Evolutionary conservation across 768 basidiomycete species (phyloP).

Genomic region (Boletus coccyginus): DNA sequence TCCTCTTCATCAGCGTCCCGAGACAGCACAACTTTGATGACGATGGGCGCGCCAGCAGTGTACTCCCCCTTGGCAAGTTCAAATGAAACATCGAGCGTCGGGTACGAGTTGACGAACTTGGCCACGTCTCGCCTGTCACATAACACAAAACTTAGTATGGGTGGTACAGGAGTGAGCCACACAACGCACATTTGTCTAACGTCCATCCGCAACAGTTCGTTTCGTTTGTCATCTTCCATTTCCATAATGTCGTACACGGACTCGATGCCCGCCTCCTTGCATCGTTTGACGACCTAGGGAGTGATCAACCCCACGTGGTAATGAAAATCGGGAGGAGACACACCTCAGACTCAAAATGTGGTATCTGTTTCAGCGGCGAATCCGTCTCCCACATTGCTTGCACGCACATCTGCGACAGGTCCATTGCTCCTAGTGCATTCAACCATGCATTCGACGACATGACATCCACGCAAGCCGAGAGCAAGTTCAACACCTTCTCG

Average conservation of each 20-base stretch:
- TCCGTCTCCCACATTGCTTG: constrained; percentile 98
- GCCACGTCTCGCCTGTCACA: constrained; percentile 83
- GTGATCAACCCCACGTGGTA: not conserved
- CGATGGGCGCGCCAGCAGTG: constrained; percentile 81
- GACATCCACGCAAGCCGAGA: constrained; percentile 95
- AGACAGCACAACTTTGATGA: constrained; percentile 73
- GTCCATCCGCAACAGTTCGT: constrained; percentile 79
- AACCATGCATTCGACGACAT: constrained; percentile 98
- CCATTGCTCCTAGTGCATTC: constrained; percentile 95
- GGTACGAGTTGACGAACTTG: constrained; percentile 93
- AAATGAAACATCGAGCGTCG: constrained; percentile 88
- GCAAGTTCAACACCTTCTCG: constrained; percentile 84
- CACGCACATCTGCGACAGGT: constrained; percentile 97
- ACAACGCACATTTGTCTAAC: constrained; percentile 75
- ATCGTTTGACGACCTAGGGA: constrained; percentile 72
- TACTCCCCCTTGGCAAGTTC: constrained; percentile 87
- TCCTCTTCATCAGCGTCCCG: constrained; percentile 80
- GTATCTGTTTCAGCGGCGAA: constrained; percentile 92
- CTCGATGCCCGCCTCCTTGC: constrained; percentile 77
- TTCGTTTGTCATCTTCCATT: constrained; percentile 91
- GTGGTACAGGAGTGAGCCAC: not conserved
- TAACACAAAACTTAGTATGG: not conserved
- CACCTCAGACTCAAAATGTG: constrained; percentile 92
- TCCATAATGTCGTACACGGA: constrained; percentile 99
- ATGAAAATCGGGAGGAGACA: not conserved